These are phyloP conservation scores for Pyrenula aspistea DNA, from an alignment of 495 filamentous ascomycete species.

Conservation along the genomic window DNA sequence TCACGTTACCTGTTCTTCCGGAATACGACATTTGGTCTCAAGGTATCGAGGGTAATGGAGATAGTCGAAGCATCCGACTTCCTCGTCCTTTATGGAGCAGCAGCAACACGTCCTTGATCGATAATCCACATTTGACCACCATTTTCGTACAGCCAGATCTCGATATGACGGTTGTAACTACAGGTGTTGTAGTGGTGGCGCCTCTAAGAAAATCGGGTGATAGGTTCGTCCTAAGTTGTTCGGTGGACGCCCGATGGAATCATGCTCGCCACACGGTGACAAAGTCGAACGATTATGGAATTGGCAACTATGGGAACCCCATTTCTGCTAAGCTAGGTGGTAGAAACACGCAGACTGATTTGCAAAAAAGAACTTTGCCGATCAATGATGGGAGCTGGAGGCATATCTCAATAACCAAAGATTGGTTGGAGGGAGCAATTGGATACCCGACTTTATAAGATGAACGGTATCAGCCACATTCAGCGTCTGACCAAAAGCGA, in stretches of 20 bases:
- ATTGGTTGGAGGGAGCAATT: slow-evolving; percentile 3
- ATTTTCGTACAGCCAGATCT: neutral
- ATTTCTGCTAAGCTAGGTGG: neutral
- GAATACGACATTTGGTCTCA: neutral
- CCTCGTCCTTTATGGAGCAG: slow-evolving; percentile 1
- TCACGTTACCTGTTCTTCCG: slow-evolving; percentile 1
- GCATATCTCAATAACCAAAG: slow-evolving; percentile 1
- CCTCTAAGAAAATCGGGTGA: neutral
- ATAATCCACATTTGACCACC: neutral
- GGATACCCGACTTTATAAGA: neutral
- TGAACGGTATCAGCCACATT: neutral
- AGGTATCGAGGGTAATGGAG: neutral
- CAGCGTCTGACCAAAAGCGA: neutral
- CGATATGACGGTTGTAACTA: slow-evolving; percentile 2
- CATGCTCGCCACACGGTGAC: slow-evolving; percentile 1
- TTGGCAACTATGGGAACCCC: neutral
- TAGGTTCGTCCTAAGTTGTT: slow-evolving; percentile 2
- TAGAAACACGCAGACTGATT: neutral
- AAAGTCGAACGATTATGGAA: neutral
- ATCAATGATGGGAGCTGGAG: slow-evolving; percentile 4
- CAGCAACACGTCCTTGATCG: neutral
- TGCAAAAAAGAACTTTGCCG: neutral
- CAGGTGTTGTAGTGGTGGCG: slow-evolving; percentile 1
- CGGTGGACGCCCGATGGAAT: slow-evolving; percentile 6
- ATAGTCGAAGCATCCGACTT: neutral